Evolutionary conservation across 139 green algal genomes (phyloP).

Genomic region (Volvox reticuliferus): DNA sequence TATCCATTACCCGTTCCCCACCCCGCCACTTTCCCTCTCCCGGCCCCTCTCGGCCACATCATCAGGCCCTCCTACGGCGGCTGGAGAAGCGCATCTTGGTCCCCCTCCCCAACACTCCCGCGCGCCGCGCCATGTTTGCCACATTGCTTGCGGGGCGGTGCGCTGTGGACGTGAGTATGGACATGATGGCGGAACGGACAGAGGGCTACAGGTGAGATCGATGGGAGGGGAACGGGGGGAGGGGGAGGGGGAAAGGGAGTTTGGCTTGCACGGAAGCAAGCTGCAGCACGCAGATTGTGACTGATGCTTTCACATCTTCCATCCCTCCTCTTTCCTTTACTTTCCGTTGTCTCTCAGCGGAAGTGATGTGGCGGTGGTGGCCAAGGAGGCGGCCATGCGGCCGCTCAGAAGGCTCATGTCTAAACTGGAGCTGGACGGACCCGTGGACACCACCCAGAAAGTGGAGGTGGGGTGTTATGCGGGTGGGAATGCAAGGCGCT

Average conservation of each 20-base stretch:
- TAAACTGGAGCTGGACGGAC: conserved; percentile 59
- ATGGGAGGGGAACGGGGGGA: background rate
- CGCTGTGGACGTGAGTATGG: conserved; percentile 47
- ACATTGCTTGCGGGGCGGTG: conserved; percentile 54
- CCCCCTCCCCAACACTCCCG: conserved; percentile 58
- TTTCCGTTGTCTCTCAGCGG: conserved; percentile 24
- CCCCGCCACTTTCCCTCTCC: background rate
- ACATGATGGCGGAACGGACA: conserved; percentile 55
- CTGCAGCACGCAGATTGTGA: too few species aligned
- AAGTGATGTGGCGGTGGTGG: conserved; percentile 66
- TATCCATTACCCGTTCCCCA: background rate
- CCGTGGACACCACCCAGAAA: background rate
- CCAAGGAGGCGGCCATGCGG: conserved; percentile 78
- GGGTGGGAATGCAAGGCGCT: background rate
- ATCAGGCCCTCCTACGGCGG: conserved; percentile 63
- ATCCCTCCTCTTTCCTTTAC: background rate
- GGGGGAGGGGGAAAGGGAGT: background rate
- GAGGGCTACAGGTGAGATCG: conserved; percentile 57
- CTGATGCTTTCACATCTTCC: background rate
- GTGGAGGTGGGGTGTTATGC: conserved; percentile 27
- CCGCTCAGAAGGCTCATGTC: conserved; percentile 70
- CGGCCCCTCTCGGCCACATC: background rate
- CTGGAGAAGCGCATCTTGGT: conserved; percentile 75
- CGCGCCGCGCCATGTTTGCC: conserved; percentile 57
- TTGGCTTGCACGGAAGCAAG: background rate